These are phyloP conservation scores for Mollisiaceae sp. DNA, from an alignment of 2,329 filamentous ascomycete genomes.

Conservation along the genomic window DNA sequence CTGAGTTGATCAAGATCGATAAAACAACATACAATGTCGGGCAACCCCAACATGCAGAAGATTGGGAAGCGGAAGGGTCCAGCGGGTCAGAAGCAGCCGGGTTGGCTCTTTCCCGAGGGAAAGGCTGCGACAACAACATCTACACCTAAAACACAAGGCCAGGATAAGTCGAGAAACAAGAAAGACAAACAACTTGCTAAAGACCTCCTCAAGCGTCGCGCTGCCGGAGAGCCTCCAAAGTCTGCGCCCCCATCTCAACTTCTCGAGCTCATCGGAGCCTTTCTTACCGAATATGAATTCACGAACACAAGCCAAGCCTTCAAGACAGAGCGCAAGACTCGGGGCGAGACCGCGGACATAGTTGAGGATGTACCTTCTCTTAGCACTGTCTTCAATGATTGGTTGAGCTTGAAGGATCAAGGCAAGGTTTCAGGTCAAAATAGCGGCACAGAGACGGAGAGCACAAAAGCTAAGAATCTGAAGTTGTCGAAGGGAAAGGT, in stretches of 20 bases:
- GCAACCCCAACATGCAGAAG: slow-evolving; percentile 43
- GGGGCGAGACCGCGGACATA: slow-evolving; percentile 46
- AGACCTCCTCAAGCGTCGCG: slow-evolving; percentile 38
- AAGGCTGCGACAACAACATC: slow-evolving; percentile 22
- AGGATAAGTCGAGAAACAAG: slow-evolving; percentile 33
- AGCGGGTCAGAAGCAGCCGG: slow-evolving; percentile 35
- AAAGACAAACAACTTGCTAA: slow-evolving; percentile 40
- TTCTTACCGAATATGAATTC: slow-evolving; percentile 71
- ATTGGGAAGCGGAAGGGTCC: slow-evolving; percentile 40
- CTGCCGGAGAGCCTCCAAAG: slow-evolving; percentile 34
- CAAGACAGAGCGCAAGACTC: slow-evolving; percentile 61
- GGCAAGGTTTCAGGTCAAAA: slow-evolving; percentile 19
- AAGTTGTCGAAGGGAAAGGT: slow-evolving; percentile 23
- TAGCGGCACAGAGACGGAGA: slow-evolving; percentile 17
- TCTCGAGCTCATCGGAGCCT: slow-evolving; percentile 68
- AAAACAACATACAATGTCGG: slow-evolving; percentile 33
- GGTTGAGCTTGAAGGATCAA: slow-evolving; percentile 42
- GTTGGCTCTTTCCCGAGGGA: slow-evolving; percentile 42
- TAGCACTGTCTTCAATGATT: slow-evolving; percentile 45
- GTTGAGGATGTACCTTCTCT: slow-evolving; percentile 49
- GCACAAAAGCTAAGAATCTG: slow-evolving; percentile 26
- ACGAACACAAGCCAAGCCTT: slow-evolving; percentile 65
- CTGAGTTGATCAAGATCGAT: slow-evolving; percentile 8
- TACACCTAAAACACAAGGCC: slow-evolving; percentile 24
- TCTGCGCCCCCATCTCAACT: slow-evolving; percentile 61